Conservation (phyloP, 2,329 filamentous ascomycete species). For the Fonsecaea monophora region DNA sequence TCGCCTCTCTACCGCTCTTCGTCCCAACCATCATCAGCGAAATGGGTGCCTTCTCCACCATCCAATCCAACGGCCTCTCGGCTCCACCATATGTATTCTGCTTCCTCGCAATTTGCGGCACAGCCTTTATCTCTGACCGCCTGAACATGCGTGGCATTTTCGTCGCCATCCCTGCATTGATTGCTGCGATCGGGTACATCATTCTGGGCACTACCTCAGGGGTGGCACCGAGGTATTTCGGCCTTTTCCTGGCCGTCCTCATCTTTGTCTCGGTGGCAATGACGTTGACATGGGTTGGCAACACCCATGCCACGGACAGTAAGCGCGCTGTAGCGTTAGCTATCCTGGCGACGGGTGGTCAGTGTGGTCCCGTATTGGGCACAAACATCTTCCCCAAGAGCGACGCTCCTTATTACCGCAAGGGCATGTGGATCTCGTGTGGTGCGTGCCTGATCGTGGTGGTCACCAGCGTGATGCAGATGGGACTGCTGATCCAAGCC, state of each 20-base stretch:
- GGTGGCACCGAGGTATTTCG: constrained; percentile 59
- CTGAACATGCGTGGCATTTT: constrained; percentile 68
- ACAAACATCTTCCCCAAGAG: constrained; percentile 55
- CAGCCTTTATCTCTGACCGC: constrained; percentile 69
- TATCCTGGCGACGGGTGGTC: constrained; percentile 80
- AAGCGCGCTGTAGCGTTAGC: constrained; percentile 45
- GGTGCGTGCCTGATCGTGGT: constrained; percentile 41
- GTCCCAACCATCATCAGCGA: constrained; percentile 67
- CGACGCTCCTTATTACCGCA: constrained; percentile 46
- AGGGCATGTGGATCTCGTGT: constrained; percentile 49
- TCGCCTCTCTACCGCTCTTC: constrained; percentile 70
- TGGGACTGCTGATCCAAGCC: constrained; percentile 23
- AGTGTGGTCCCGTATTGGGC: constrained; percentile 77
- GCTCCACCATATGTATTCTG: constrained; percentile 75
- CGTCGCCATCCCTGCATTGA: constrained; percentile 62
- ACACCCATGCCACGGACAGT: constrained; percentile 39
- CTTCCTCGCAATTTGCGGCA: constrained; percentile 67
- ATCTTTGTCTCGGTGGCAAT: constrained; percentile 73
- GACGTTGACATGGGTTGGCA: constrained; percentile 72
- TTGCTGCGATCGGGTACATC: constrained; percentile 69
- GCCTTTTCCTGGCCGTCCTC: constrained; percentile 64
- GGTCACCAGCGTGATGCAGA: constrained; percentile 27
- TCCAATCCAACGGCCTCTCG: constrained; percentile 74
- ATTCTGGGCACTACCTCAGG: constrained; percentile 65
- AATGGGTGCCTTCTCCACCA: constrained; percentile 69